These are phyloP conservation scores for Torulaspora gathmanii DNA, from an alignment of 805 yeast species.

Conservation along the genomic window DNA sequence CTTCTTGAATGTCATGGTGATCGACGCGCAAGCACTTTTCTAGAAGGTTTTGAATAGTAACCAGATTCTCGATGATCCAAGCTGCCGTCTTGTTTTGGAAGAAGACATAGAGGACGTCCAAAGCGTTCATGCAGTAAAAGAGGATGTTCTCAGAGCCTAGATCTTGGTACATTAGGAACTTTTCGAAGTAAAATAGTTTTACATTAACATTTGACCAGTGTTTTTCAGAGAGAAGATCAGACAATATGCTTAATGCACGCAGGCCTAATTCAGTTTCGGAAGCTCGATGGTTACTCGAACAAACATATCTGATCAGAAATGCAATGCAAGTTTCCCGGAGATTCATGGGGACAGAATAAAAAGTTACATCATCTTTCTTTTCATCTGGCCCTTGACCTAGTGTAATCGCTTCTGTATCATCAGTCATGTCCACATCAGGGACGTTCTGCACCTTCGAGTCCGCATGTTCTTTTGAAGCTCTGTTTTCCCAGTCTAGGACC, in stretches of 20 bases:
- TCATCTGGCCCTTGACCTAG: neutral
- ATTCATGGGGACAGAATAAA: slow-evolving; percentile 62
- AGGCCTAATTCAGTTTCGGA: slow-evolving; percentile 79
- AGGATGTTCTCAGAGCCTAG: slow-evolving; percentile 60
- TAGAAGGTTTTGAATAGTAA: slow-evolving; percentile 63
- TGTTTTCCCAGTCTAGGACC: slow-evolving; percentile 78
- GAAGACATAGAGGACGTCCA: slow-evolving; percentile 82
- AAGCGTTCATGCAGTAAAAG: slow-evolving; percentile 81
- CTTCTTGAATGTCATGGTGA: slow-evolving; percentile 83
- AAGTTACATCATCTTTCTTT: slow-evolving; percentile 7
- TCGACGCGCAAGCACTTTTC: slow-evolving; percentile 80
- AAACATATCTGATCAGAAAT: slow-evolving; percentile 78
- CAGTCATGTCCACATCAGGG: slow-evolving; percentile 33
- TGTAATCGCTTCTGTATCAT: slow-evolving; percentile 13
- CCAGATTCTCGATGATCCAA: slow-evolving; percentile 75
- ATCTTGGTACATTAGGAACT: slow-evolving; percentile 76
- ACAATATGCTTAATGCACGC: slow-evolving; percentile 72
- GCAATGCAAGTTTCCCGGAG: slow-evolving; percentile 89
- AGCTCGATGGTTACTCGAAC: slow-evolving; percentile 79
- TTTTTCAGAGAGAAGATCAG: slow-evolving; percentile 62
- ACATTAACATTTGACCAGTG: slow-evolving; percentile 90
- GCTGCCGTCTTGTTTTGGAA: slow-evolving; percentile 67
- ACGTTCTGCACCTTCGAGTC: slow-evolving; percentile 12
- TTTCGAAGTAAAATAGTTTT: slow-evolving; percentile 80
- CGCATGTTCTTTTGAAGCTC: slow-evolving; percentile 32